Evolutionary conservation across 2,329 filamentous ascomycete species (phyloP).

Genomic region (Fusarium sp.): DNA sequence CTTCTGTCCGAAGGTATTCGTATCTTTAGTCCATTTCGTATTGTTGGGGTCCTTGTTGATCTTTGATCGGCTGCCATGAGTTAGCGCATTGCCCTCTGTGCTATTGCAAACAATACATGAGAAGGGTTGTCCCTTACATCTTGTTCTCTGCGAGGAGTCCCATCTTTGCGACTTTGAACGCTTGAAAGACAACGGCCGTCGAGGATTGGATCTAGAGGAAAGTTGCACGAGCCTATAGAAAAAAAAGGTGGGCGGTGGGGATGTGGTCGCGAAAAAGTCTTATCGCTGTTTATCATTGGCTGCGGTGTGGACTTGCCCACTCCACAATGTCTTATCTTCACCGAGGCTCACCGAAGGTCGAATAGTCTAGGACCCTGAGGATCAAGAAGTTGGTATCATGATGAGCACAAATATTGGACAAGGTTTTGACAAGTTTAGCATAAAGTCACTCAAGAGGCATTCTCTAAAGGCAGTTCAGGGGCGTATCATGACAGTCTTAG

Average conservation of each 20-base stretch:
- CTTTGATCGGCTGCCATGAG: conserved; percentile 64
- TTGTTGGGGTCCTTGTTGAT: conserved; percentile 95
- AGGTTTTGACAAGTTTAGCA: no score
- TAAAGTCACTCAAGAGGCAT: neutral
- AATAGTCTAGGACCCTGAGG: neutral
- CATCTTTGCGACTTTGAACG: conserved; percentile 47
- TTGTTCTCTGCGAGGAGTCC: conserved; percentile 55
- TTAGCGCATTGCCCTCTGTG: conserved; percentile 28
- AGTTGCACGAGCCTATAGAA: conserved; percentile 32
- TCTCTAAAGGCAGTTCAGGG: neutral
- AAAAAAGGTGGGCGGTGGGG: conserved; percentile 53
- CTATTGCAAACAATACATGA: neutral
- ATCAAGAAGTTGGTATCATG: neutral
- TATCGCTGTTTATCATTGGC: conserved; percentile 51
- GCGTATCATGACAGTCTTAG: neutral
- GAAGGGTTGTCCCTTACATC: conserved; percentile 45
- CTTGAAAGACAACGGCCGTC: conserved; percentile 20
- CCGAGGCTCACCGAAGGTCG: conserved; percentile 20
- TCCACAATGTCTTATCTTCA: conserved; percentile 28
- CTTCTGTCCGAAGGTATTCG: conserved; percentile 86
- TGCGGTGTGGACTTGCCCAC: neutral
- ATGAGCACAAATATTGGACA: no score
- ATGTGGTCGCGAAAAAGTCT: conserved; percentile 43
- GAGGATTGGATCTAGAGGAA: conserved; percentile 19
- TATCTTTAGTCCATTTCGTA: conserved; percentile 89